Evolutionary conservation across 106 monocot genomes (phyloP), one percentile per base, ranked within the genome.

Genomic region (Agapanthus africanus): DNA sequence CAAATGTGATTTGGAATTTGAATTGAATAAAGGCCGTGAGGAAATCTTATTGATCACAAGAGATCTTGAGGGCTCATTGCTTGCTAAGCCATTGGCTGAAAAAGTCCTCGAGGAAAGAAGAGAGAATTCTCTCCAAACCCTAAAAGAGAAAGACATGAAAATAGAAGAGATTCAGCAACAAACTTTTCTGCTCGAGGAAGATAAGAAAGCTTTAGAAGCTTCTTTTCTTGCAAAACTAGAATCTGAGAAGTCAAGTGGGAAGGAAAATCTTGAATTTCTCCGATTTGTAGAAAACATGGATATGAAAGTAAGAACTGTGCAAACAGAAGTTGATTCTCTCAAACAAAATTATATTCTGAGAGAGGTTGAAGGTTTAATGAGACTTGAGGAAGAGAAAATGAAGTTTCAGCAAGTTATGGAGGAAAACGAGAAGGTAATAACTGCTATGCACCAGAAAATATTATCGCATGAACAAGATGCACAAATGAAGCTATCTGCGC

Each of bases 111-210:
- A 52, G 49, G 61, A 74, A 70, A 73, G 73, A 71, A 81, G 66
- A 9, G 70, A 71, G 22, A 66, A 34, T 41, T 69, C 79, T 67
- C 47, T 27, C 13, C 40, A 44, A 80, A 44, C 44, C 37, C 28
- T 65, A 46, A 44, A 77, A 62, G 76, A 77, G 57, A 83, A 69
- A 67, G 81, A 79, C 26, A 73, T 32, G 67, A 39, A 52, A 26
- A 74, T 86, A 21, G 75, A 80, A 70, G 77, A 86, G 27, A 79
- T 86, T 25, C 54, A 67, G 70, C 61, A 70, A 41, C 54, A 54
- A 7, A 66, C 78, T 31, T 13, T 34, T 37, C 19, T 63, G 4
- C 33, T 80, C 14, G 70, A 83, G 74, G 77, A 87, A 79, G 49
- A 77, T 69, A 78, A 27, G 19, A 22, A 37, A 64, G 23, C 69